A percentile compares a stretch with the other conserved stretches of the same genome.
These are phyloP conservation scores for Amorphotheca resinae DNA, from an alignment of 495 filamentous ascomycete species.

Conservation along the genomic window DNA sequence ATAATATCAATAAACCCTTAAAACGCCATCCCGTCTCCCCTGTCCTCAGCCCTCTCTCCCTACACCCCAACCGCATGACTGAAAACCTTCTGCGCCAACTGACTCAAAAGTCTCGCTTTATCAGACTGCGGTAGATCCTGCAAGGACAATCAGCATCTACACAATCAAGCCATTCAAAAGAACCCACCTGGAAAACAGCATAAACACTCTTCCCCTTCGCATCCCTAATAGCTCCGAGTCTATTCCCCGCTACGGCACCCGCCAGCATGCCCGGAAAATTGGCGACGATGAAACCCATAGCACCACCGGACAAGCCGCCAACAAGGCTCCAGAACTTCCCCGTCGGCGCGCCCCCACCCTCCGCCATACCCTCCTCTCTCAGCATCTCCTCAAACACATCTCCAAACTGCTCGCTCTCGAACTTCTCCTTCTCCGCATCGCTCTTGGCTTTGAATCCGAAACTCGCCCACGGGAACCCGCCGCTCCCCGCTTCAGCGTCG, in stretches of 20 bases:
- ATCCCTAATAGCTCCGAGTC: slow-evolving; percentile 78
- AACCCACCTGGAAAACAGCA: slow-evolving; percentile 36
- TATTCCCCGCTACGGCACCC: slow-evolving; percentile 85
- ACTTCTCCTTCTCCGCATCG: slow-evolving; percentile 30
- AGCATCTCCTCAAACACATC: slow-evolving; percentile 97
- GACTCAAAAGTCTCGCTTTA: slow-evolving; percentile 62
- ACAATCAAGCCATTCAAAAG: neutral
- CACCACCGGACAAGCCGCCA: slow-evolving; percentile 76
- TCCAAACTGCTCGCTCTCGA: slow-evolving; percentile 70
- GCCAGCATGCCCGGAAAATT: slow-evolving; percentile 84
- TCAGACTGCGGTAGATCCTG: slow-evolving; percentile 71
- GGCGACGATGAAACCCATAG: slow-evolving; percentile 87
- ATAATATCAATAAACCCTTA: too few species aligned
- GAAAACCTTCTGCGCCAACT: slow-evolving; percentile 63
- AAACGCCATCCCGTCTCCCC: too few species aligned
- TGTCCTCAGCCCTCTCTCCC: too few species aligned
- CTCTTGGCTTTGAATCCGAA: slow-evolving; percentile 45
- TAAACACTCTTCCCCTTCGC: slow-evolving; percentile 92
- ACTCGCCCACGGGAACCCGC: slow-evolving; percentile 43
- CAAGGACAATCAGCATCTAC: neutral
- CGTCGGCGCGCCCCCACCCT: slow-evolving; percentile 43
- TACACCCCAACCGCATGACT: slow-evolving; percentile 28
- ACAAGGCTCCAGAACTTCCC: slow-evolving; percentile 76
- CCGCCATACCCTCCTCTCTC: slow-evolving; percentile 77
- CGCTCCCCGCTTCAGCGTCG: slow-evolving; percentile 19